A percentile compares a stretch with the other conserved stretches of the same genome.
These are phyloP conservation scores for Candida suzukii DNA, from an alignment of 805 yeast genomes.

Conservation along the genomic window DNA sequence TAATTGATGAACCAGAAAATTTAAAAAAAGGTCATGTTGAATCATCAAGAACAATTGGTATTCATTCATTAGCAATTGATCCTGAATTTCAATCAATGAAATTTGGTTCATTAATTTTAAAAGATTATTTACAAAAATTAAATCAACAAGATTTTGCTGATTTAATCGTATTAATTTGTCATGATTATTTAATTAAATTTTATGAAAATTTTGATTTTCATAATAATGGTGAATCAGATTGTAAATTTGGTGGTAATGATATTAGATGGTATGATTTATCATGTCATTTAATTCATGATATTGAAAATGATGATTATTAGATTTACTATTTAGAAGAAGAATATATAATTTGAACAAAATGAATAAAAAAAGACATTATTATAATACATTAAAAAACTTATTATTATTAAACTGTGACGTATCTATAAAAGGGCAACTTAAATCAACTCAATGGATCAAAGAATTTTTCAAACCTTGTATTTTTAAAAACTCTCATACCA, in stretches of 20 bases:
- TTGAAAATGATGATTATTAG: constrained; percentile 25
- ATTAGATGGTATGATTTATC: constrained; percentile 52
- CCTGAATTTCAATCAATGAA: constrained; percentile 76
- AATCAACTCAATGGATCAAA: constrained; percentile 46
- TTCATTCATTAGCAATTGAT: constrained; percentile 75
- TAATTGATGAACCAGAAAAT: constrained; percentile 12
- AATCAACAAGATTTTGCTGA: constrained; percentile 83
- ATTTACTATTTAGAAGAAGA: not conserved
- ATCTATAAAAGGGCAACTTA: no score
- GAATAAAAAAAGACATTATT: not conserved
- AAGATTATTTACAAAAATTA: constrained; percentile 86
- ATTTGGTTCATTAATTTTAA: constrained; percentile 74
- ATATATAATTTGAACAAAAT: no score
- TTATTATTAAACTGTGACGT: no score
- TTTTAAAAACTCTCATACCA: constrained; percentile 61
- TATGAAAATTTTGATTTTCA: constrained; percentile 78
- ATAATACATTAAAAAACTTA: not conserved
- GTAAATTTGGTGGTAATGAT: constrained; percentile 47
- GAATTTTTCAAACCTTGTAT: constrained; percentile 38
- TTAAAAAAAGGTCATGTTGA: constrained; percentile 60
- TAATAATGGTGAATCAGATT: constrained; percentile 57
- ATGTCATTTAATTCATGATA: constrained; percentile 33
- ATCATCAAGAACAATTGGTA: constrained; percentile 62
- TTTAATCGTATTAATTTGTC: constrained; percentile 67
- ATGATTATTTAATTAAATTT: constrained; percentile 61